A percentile compares a stretch with the other conserved stretches of the same genome.
Conservation (phyloP, 108 stramenopile species). For the Mayamaea pseudoterrestris region DNA sequence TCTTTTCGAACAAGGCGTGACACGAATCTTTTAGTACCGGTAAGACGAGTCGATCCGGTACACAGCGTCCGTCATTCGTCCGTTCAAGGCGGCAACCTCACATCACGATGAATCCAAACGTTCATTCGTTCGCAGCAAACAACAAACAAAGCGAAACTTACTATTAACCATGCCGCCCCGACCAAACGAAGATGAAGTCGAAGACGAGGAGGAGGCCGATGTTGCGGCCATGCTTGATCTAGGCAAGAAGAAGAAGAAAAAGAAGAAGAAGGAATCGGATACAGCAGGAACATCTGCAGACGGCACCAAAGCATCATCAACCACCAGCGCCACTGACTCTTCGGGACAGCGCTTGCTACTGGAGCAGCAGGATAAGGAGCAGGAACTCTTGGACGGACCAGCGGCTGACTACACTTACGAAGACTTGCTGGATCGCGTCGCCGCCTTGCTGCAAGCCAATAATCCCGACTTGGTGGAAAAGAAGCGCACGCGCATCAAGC, state of each 20-base stretch:
- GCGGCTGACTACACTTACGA: slow-evolving; percentile 86
- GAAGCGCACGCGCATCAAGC: slow-evolving; percentile 95
- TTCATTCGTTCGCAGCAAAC: too few species aligned
- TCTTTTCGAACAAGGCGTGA: too few species aligned
- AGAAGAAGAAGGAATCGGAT: slow-evolving; percentile 68
- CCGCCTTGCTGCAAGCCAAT: slow-evolving; percentile 82
- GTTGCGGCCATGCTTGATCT: slow-evolving; percentile 84
- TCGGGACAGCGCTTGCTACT: slow-evolving; percentile 50
- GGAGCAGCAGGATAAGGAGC: slow-evolving; percentile 46
- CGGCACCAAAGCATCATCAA: slow-evolving; percentile 2
- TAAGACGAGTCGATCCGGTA: too few species aligned
- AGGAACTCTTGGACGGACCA: slow-evolving; percentile 52
- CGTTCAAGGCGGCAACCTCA: too few species aligned
- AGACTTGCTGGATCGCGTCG: slow-evolving; percentile 80
- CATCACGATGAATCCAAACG: too few species aligned
- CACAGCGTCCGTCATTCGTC: too few species aligned
- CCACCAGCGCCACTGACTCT: slow-evolving; percentile 24
- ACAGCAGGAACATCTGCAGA: too few species aligned
- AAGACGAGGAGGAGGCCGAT: slow-evolving; percentile 62
- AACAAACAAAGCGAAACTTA: too few species aligned
- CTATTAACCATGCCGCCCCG: too few species aligned
- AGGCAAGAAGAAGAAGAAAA: slow-evolving; percentile 84
- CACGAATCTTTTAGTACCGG: too few species aligned
- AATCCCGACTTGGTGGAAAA: slow-evolving; percentile 96
- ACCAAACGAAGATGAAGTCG: slow-evolving; percentile 1